These are phyloP conservation scores for Candida nemodendra DNA, from an alignment of 805 yeast species.

Conservation along the genomic window DNA sequence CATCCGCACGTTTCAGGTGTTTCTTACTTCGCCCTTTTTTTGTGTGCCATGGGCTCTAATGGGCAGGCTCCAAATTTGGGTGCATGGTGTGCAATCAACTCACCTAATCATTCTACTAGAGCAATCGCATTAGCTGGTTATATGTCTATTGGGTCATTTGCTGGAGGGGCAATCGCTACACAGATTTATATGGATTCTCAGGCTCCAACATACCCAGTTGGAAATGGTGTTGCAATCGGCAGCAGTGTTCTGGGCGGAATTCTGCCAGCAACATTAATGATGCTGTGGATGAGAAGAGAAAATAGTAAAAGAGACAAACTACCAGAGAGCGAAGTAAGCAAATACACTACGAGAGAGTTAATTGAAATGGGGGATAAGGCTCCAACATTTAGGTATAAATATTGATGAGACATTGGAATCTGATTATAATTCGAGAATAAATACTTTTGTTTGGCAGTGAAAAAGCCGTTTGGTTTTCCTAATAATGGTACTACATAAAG, in stretches of 20 bases:
- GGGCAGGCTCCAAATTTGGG: slow-evolving; percentile 10
- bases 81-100: slow-evolving; percentile 7
- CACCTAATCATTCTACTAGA: slow-evolving; percentile 35
- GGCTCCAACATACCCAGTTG: slow-evolving; percentile 32
- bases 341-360: slow-evolving; percentile 28
- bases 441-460: too few relatives aligned
- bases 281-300: slow-evolving; percentile 5
- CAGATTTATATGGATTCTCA: slow-evolving; percentile 37
- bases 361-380: slow-evolving; percentile 40
- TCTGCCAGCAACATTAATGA: slow-evolving; percentile 4
- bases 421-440: neutral
- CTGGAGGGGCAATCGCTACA: slow-evolving; percentile 42
- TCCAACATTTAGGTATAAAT: slow-evolving; percentile 35
- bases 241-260: slow-evolving; percentile 11
- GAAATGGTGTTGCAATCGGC: slow-evolving; percentile 38
- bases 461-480: too few relatives aligned
- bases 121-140: slow-evolving; percentile 41
- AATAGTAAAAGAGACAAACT: slow-evolving; percentile 2
- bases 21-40: slow-evolving; percentile 39
- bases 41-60: slow-evolving; percentile 37
- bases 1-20: slow-evolving; percentile 37
- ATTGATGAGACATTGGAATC: slow-evolving; percentile 1
- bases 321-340: slow-evolving; percentile 14
- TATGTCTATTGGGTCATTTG: slow-evolving; percentile 35
- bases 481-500: too few relatives aligned